phyloP scores from a whole-genome alignment of 805 yeast genomes.

The Barnettozyma wickerhamii region DNA sequence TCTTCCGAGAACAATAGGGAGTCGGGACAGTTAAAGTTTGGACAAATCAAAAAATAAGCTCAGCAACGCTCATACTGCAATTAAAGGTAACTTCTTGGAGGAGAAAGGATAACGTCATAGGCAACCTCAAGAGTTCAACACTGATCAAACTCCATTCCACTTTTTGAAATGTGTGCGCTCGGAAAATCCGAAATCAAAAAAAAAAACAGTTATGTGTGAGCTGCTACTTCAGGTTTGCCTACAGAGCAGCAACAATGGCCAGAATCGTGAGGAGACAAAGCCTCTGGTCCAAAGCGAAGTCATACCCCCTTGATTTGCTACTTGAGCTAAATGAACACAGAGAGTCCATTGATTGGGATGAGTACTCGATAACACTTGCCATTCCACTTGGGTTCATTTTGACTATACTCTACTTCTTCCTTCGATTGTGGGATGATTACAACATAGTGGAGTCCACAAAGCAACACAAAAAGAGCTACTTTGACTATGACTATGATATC shows the following conservation, averaged over 20 bases:
- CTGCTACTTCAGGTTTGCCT: no score
- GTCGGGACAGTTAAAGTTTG: no score
- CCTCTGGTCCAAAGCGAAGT: conserved; percentile 13
- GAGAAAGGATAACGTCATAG: no score
- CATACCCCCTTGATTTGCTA: conserved; percentile 25
- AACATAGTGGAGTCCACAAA: conserved; percentile 5
- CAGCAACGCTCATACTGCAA: no score
- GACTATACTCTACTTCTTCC: conserved; percentile 22
- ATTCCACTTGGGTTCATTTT: conserved; percentile 22
- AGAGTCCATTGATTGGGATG: conserved; percentile 27
- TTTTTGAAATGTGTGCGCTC: no score
- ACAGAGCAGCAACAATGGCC: conserved; percentile 10
- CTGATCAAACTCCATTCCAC: no score
- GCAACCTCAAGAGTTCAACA: no score
- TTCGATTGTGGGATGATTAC: conserved; percentile 23
- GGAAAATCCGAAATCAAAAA: no score
- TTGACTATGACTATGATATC: conserved; percentile 12
- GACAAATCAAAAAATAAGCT: no score
- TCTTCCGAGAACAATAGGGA: no score
- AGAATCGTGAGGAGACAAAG: conserved; percentile 20
- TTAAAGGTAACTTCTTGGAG: no score
- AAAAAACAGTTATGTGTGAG: no score
- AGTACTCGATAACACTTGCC: conserved; percentile 22
- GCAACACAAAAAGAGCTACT: conserved; percentile 2
- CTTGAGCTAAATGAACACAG: conserved; percentile 24